Evolutionary conservation across 768 basidiomycete species (phyloP), one percentile per base, ranked within the genome.

Genomic region (Thelephora ganbajun): DNA sequence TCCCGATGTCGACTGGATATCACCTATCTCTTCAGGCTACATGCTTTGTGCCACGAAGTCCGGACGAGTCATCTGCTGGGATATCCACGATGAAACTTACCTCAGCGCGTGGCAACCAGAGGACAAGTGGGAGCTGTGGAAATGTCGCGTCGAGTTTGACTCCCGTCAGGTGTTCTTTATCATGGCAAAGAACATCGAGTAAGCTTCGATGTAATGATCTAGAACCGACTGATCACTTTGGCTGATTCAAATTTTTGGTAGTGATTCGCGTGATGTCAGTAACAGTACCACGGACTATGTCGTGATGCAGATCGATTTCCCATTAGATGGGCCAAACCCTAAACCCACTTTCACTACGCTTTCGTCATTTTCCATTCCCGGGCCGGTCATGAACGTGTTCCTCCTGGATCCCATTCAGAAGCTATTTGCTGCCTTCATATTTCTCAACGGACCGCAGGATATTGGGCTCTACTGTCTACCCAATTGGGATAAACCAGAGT

Each of bases 301-400:
- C 2, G 52, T 51, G 33, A 56, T 45, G 55, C 55, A 23, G 35
- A 48, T 50, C 26, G n/a, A 11, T 30, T 37, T 43, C 23, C 12
- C 11, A 12, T 44, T 18, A 41, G 18, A 22, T 18, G 39, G 39
- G 22, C 39, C 18, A 22, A 22, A 41, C 14, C 22, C 39, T 18
- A 41, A 43, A 6, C 81, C 82, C 1, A 48, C 63, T 1, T 83
- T 83, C 55, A 72, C 70, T 9, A 70, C 68, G 44, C 69, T 82
- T n/a, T 73, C 78, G 14, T 67, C 71, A 11, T 84, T 83, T 55
- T 71, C 71, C 52, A 81, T 77, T 0, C 67, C 69, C 0, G 82
- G 82, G 3, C 73, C 79, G 11, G 81, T 84, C 11, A 83, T 84
- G 80, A 83, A 83, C 53, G 76, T 85, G 20, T 85, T 84, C 56